A percentile compares a stretch with the other conserved stretches of the same genome.
These are phyloP conservation scores for Phalaenopsis equestris DNA, from an alignment of 106 monocot species.

Conservation along the genomic window DNA sequence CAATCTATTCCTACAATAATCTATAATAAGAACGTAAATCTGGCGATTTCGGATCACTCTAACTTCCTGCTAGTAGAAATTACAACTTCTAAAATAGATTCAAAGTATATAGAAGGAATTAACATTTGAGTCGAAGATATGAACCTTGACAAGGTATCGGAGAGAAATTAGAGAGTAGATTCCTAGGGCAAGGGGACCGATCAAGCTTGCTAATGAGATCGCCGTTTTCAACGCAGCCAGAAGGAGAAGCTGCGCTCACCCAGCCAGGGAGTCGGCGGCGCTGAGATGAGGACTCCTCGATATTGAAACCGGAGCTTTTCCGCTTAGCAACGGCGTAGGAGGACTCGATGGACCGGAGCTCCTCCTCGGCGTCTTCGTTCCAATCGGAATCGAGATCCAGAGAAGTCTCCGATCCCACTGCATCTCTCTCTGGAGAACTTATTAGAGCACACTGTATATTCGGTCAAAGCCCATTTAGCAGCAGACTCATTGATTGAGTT, in stretches of 20 bases:
- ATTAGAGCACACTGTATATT: too few relatives aligned
- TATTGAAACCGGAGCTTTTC: neutral
- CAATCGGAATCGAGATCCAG: conserved; percentile 19
- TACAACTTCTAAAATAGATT: neutral
- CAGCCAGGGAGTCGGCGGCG: conserved; percentile 50
- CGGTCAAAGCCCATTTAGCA: too few relatives aligned
- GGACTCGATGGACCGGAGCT: conserved; percentile 53
- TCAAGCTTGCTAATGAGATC: neutral
- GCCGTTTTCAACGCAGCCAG: neutral
- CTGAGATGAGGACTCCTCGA: conserved; percentile 2
- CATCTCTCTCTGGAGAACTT: too few relatives aligned
- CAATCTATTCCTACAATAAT: too few relatives aligned
- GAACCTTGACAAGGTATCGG: conserved; percentile 21
- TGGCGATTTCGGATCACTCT: neutral
- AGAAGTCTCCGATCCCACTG: too few relatives aligned
- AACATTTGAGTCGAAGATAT: neutral
- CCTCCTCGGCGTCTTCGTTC: conserved; percentile 47
- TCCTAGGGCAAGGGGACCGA: neutral
- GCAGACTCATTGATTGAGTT: too few relatives aligned
- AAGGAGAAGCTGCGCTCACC: neutral
- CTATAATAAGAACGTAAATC: too few relatives aligned
- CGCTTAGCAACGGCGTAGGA: conserved; percentile 19
- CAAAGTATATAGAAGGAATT: neutral
- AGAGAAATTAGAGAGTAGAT: conserved; percentile 7
- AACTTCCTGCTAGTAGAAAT: neutral